phyloP scores from a whole-genome alignment of 2,329 filamentous ascomycete genomes.

The Fusarium sp. region DNA sequence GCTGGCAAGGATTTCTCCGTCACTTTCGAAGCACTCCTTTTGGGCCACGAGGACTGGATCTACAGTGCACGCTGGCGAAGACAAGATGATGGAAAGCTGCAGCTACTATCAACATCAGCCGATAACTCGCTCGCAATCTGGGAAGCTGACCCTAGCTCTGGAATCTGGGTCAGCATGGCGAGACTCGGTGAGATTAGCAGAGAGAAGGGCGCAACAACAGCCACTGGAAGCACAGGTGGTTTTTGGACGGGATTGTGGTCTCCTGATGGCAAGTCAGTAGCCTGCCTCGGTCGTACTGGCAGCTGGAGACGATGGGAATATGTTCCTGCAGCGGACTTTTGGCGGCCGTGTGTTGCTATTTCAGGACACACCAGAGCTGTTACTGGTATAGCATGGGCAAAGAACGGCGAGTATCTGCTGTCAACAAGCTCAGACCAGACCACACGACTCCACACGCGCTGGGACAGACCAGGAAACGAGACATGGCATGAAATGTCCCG shows the following conservation, averaged over 20 bases:
- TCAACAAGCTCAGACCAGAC: conserved; percentile 95
- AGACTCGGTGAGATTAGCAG: conserved; percentile 93
- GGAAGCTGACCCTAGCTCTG: conserved; percentile 85
- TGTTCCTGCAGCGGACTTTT: conserved; percentile 70
- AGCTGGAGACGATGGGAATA: conserved; percentile 91
- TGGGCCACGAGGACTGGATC: conserved; percentile 99
- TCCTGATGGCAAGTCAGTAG: conserved; percentile 78
- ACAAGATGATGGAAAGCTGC: conserved; percentile 65
- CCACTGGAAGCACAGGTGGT: conserved; percentile 93
- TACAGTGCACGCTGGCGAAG: conserved; percentile 85
- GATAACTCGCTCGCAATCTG: conserved; percentile 96
- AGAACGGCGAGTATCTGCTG: conserved; percentile 83
- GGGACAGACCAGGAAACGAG: conserved; percentile 64
- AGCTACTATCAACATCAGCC: conserved; percentile 89
- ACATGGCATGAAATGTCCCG: conserved; percentile 97
- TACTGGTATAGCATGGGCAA: conserved; percentile 86
- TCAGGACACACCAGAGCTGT: conserved; percentile 87
- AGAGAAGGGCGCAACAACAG: conserved; percentile 95
- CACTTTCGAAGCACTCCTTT: conserved; percentile 91
- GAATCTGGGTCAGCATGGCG: conserved; percentile 89
- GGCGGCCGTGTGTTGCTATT: conserved; percentile 81
- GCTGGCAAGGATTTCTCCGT: conserved; percentile 76
- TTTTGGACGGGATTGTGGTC: conserved; percentile 98
- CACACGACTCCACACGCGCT: conserved; percentile 85
- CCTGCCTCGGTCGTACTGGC: conserved; percentile 88